Evolutionary conservation across 1,139 yeast species (phyloP).

Genomic region (Suhomyces ambrosiae): DNA sequence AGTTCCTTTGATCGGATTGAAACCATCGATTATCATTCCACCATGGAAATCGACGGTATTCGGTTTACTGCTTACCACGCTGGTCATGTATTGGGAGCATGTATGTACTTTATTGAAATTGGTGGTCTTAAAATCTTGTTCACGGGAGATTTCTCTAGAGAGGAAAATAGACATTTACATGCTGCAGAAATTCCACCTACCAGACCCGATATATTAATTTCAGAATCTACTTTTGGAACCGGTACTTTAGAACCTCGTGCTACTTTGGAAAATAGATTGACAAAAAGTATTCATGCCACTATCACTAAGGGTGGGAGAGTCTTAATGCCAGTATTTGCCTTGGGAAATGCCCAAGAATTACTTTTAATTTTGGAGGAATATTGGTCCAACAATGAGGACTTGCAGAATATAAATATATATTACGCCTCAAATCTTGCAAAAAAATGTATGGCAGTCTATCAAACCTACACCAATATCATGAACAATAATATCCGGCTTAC

Average conservation of each 20-base stretch:
- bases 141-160: conserved; percentile 96
- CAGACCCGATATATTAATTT: conserved; percentile 85
- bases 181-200: conserved; percentile 93
- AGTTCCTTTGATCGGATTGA: conserved; percentile 89
- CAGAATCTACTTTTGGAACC: conserved; percentile 97
- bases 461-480: conserved; percentile 96
- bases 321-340: conserved; percentile 89
- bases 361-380: conserved; percentile 88
- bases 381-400: conserved; percentile 83
- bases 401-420: conserved; percentile 79
- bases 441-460: conserved; percentile 96
- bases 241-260: conserved; percentile 92
- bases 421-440: conserved; percentile 93
- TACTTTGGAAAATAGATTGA: conserved; percentile 80
- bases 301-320: conserved; percentile 89
- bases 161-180: conserved; percentile 91
- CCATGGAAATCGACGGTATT: conserved; percentile 90
- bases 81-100: conserved; percentile 98
- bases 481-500: conserved; percentile 82
- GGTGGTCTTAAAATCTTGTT: conserved; percentile 88
- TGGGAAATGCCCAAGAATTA: conserved; percentile 95
- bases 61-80: conserved; percentile 98
- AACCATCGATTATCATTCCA: conserved; percentile 93
- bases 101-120: conserved; percentile 93
- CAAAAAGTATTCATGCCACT: conserved; percentile 82